Evolutionary conservation across 2,329 filamentous ascomycete genomes (phyloP).

Genomic region (Colletotrichum sp.): DNA sequence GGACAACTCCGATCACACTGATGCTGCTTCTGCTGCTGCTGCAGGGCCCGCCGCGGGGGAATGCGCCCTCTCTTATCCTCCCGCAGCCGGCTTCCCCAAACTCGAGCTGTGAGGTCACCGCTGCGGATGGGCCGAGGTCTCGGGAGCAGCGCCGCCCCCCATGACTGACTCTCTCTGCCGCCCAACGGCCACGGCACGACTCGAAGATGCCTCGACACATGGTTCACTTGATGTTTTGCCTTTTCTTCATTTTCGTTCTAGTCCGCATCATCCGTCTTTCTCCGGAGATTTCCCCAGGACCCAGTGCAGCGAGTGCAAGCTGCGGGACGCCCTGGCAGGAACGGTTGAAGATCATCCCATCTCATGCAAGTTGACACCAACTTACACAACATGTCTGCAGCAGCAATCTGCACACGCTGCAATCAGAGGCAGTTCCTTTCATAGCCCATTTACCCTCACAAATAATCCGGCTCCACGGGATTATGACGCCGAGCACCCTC

Average conservation of each 20-base stretch:
- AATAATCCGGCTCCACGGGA: neutral
- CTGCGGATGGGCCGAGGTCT: slow-evolving; percentile 13
- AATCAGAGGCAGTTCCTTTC: neutral
- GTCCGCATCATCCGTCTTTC: neutral
- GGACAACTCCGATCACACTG: neutral
- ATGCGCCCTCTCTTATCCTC: slow-evolving; percentile 15
- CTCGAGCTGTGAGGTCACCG: slow-evolving; percentile 12
- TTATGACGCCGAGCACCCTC: neutral
- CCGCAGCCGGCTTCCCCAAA: neutral
- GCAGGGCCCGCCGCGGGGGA: neutral
- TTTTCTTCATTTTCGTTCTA: neutral
- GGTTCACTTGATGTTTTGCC: neutral
- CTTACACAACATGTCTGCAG: neutral
- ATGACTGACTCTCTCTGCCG: slow-evolving; percentile 20
- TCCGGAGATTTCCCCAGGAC: neutral
- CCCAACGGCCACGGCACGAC: neutral
- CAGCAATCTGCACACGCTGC: neutral
- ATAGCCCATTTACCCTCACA: neutral
- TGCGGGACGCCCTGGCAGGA: neutral
- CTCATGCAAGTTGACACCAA: neutral
- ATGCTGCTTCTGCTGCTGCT: neutral
- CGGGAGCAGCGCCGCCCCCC: neutral
- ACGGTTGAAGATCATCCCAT: neutral
- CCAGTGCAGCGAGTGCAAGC: neutral
- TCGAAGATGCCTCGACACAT: neutral